Conservation (phyloP, 78 protist genomes). For the Guillardia theta region DNA sequence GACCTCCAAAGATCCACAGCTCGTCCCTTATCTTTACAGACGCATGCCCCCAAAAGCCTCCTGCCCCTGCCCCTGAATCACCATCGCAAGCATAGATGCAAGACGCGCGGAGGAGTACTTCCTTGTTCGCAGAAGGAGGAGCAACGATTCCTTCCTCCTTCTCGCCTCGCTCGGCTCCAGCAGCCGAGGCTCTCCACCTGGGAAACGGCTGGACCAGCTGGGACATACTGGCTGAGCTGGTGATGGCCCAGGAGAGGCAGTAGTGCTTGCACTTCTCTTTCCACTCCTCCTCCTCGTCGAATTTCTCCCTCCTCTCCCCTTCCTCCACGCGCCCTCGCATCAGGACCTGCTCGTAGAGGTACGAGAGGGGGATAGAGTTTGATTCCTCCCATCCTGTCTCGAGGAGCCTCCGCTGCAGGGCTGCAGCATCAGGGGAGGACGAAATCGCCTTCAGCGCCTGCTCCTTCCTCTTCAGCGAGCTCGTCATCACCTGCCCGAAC, state of each 20-base stretch:
- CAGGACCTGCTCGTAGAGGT: not conserved
- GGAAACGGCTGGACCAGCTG: too few species aligned
- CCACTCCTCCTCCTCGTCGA: not conserved
- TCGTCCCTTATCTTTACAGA: too few species aligned
- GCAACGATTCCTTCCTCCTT: too few species aligned
- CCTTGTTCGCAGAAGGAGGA: too few species aligned
- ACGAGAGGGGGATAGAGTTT: not conserved
- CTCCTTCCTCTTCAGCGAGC: not conserved
- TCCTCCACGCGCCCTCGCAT: not conserved
- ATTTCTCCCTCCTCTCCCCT: not conserved
- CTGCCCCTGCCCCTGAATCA: too few species aligned
- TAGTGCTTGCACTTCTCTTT: not conserved
- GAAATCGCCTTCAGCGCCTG: not conserved
- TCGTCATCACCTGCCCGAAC: not conserved
- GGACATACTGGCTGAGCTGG: too few species aligned
- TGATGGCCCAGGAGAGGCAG: not conserved
- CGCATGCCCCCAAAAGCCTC: too few species aligned
- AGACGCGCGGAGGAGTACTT: too few species aligned
- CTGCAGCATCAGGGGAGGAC: not conserved
- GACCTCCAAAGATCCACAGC: too few species aligned
- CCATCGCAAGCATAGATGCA: too few species aligned
- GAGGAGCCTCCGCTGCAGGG: not conserved
- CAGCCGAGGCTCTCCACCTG: too few species aligned
- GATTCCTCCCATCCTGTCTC: not conserved
- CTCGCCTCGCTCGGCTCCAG: too few species aligned